Percentiles rank a stretch among this genome's conserved stretches.
Conservation (phyloP, 2,329 filamentous ascomycete genomes). For the Aureobasidium mangrovei region DNA sequence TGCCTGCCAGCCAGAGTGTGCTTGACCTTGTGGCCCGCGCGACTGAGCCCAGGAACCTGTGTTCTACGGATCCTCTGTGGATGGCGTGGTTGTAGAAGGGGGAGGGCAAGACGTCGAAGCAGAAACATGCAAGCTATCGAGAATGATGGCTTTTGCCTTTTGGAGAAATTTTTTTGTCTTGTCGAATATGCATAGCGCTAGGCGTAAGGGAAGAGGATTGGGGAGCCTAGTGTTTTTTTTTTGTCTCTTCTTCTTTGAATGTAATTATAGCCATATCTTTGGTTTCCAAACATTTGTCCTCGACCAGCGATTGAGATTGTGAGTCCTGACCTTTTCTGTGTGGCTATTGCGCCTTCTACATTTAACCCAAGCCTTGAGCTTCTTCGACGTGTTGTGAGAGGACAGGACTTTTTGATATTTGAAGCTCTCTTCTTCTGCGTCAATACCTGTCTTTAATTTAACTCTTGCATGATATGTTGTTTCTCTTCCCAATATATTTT, state of each 20-base stretch:
- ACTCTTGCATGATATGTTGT: too few species aligned
- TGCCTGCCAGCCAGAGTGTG: slow-evolving; percentile 94
- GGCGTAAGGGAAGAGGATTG: slow-evolving; percentile 1
- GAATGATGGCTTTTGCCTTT: background rate
- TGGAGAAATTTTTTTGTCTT: background rate
- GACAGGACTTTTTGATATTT: too few species aligned
- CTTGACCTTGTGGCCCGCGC: slow-evolving; percentile 90
- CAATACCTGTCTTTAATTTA: too few species aligned
- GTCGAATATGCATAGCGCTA: slow-evolving; percentile 9
- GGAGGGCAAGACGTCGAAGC: background rate
- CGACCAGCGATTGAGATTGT: too few species aligned
- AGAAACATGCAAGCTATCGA: too few species aligned
- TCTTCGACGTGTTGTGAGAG: too few species aligned
- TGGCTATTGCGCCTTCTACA: too few species aligned
- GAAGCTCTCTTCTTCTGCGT: too few species aligned
- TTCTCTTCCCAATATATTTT: too few species aligned
- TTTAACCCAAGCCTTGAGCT: too few species aligned
- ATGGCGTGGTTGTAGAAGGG: slow-evolving; percentile 75
- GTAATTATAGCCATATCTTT: background rate
- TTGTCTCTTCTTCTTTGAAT: background rate
- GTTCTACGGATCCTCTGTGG: slow-evolving; percentile 86
- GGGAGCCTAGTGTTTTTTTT: slow-evolving; percentile 3
- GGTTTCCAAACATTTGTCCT: too few species aligned
- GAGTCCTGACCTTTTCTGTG: too few species aligned
- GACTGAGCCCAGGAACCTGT: slow-evolving; percentile 83